Percentiles rank a stretch among this genome's conserved stretches.
phyloP scores from a whole-genome alignment of 345 rosid species.

The Aegle marmelos region DNA sequence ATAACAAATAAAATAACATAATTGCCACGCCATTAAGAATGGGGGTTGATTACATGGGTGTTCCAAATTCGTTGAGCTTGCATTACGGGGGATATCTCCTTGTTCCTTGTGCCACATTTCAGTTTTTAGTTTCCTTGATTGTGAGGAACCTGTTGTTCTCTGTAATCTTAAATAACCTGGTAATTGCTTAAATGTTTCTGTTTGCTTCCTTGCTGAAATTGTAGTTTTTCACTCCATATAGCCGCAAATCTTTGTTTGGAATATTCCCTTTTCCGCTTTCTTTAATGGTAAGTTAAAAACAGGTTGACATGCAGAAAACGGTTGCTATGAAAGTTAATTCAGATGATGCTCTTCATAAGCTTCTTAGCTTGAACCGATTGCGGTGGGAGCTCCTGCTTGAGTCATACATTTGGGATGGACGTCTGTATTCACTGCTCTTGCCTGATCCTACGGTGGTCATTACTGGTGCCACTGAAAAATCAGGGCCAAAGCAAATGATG shows the following conservation, averaged over 20 bases:
- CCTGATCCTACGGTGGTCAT: constrained; percentile 42
- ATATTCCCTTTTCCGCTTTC: neutral
- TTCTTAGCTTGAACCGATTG: constrained; percentile 59
- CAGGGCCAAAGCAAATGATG: constrained; percentile 24
- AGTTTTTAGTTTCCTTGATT: neutral
- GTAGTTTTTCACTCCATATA: neutral
- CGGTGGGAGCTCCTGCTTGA: constrained; percentile 82
- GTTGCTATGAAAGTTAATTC: constrained; percentile 41
- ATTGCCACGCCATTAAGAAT: neutral
- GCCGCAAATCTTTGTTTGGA: neutral
- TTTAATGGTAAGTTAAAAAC: constrained; percentile 15
- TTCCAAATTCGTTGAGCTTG: neutral
- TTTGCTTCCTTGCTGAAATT: neutral
- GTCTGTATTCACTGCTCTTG: constrained; percentile 59
- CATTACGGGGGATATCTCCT: neutral
- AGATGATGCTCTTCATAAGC: constrained; percentile 38
- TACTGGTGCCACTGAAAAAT: constrained; percentile 31
- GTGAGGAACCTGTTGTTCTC: neutral
- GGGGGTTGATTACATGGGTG: neutral
- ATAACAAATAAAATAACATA: neutral
- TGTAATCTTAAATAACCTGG: neutral
- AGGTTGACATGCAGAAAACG: constrained; percentile 43
- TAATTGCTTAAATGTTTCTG: neutral
- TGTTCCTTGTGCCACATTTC: neutral
- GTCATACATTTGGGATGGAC: constrained; percentile 73